These are phyloP conservation scores for Pluteus cervinus DNA, from an alignment of 768 basidiomycete genomes.

Conservation along the genomic window DNA sequence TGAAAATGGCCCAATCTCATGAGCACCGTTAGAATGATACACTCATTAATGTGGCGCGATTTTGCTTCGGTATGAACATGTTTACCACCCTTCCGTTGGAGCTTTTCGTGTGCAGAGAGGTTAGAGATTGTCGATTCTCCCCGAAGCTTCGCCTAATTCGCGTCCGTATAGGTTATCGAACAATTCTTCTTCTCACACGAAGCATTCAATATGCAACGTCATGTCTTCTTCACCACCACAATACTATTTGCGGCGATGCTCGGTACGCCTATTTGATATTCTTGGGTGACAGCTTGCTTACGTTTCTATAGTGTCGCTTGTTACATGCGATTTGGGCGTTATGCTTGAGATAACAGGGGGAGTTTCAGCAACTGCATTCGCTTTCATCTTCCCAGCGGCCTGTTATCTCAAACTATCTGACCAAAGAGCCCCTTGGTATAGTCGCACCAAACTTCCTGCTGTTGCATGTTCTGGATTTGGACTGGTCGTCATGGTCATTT, in stretches of 20 bases:
- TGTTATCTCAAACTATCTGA: slow-evolving; percentile 78
- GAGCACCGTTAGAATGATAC: slow-evolving; percentile 53
- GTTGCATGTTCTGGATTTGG: slow-evolving; percentile 71
- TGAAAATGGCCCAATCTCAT: neutral
- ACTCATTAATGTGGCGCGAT: slow-evolving; percentile 92
- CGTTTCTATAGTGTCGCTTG: slow-evolving; percentile 63
- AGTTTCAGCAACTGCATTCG: slow-evolving; percentile 85
- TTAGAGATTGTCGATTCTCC: slow-evolving; percentile 19
- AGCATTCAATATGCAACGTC: slow-evolving; percentile 73
- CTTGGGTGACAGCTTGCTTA: slow-evolving; percentile 2
- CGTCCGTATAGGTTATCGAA: slow-evolving; percentile 69
- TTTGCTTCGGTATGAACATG: slow-evolving; percentile 96
- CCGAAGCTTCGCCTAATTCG: neutral
- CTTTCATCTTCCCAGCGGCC: slow-evolving; percentile 87
- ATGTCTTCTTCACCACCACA: slow-evolving; percentile 84
- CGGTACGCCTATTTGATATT: slow-evolving; percentile 42
- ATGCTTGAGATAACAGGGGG: slow-evolving; percentile 99
- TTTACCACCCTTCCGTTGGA: slow-evolving; percentile 96
- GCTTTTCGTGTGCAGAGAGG: slow-evolving; percentile 96
- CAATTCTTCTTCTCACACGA: slow-evolving; percentile 94
- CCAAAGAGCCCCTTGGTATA: slow-evolving; percentile 52
- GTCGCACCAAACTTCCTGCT: slow-evolving; percentile 72
- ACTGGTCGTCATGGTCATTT: slow-evolving; percentile 67
- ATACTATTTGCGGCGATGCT: slow-evolving; percentile 80
- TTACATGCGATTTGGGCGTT: slow-evolving; percentile 96